Evolutionary conservation across 106 monocot genomes (phyloP).

Genomic region (Amphibolis antarctica): DNA sequence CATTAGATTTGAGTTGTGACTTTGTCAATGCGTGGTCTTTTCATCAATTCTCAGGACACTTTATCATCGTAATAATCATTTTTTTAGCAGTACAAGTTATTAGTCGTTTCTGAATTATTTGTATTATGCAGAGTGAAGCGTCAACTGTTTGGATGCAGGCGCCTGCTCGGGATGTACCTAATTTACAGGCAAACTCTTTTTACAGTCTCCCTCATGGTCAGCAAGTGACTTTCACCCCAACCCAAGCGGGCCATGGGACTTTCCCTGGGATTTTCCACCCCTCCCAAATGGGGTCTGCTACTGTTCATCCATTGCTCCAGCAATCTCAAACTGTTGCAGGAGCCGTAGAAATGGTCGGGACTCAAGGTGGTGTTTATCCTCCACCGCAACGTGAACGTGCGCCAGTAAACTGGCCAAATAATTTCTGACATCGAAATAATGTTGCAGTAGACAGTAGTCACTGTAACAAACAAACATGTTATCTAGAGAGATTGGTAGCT

Average conservation of each 20-base stretch:
- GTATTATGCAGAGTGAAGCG: conserved; percentile 51
- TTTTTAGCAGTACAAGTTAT: too few relatives aligned
- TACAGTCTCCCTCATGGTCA: conserved; percentile 72
- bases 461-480: background rate
- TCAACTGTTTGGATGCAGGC: conserved; percentile 71
- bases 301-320: conserved; percentile 55
- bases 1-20: too few relatives aligned
- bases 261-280: conserved; percentile 57
- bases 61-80: too few relatives aligned
- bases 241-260: conserved; percentile 39
- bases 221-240: conserved; percentile 46
- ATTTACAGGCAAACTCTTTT: conserved; percentile 51
- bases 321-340: conserved; percentile 42
- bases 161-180: conserved; percentile 41
- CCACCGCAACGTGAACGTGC: conserved; percentile 45
- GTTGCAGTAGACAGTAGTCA: conserved; percentile 1
- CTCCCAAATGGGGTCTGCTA: conserved; percentile 28
- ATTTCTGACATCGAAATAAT: conserved; percentile 26
- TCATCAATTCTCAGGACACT: background rate
- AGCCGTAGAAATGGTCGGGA: conserved; percentile 50
- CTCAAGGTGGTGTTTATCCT: conserved; percentile 43
- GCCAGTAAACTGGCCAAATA: conserved; percentile 56
- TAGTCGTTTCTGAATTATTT: conserved; percentile 5
- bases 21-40: background rate
- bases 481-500: conserved; percentile 5